Percentiles rank a stretch among this genome's conserved stretches.
These are phyloP conservation scores for Aspergillus viridinutans DNA, from an alignment of 2,329 filamentous ascomycete genomes.

Conservation along the genomic window DNA sequence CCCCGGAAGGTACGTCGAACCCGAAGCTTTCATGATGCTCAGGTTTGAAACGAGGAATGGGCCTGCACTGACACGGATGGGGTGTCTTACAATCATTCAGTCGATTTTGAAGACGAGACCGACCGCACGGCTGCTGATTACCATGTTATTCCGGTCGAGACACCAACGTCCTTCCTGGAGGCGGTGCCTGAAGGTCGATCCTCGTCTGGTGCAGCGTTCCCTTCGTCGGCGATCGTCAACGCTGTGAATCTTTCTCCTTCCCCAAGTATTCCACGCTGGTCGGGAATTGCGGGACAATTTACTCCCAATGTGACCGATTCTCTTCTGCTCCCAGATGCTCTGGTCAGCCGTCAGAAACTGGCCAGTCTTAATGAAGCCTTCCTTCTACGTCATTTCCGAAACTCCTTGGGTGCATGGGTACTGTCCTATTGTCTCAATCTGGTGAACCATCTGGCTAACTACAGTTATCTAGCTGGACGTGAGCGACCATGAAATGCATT, in stretches of 20 bases:
- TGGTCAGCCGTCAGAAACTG: conserved; percentile 22
- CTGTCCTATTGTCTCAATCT: conserved; percentile 1
- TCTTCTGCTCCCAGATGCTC: conserved; percentile 14
- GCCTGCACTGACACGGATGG: background rate
- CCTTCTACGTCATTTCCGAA: conserved; percentile 31
- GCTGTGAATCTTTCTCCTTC: conserved; percentile 10
- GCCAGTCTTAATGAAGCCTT: conserved; percentile 30
- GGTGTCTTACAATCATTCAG: conserved; percentile 12
- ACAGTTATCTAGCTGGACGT: conserved; percentile 25
- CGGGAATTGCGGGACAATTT: conserved; percentile 10
- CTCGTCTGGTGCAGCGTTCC: conserved; percentile 21
- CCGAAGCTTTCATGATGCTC: background rate
- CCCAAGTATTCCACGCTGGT: conserved; percentile 1
- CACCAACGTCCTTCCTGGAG: conserved; percentile 14
- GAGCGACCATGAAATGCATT: conserved; percentile 28
- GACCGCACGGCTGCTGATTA: conserved; percentile 33
- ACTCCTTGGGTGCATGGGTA: conserved; percentile 31
- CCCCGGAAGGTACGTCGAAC: conserved; percentile 24
- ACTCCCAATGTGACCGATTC: conserved; percentile 16
- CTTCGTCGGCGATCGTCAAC: conserved; percentile 12
- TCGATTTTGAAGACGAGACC: conserved; percentile 34
- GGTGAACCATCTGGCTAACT: conserved; percentile 7
- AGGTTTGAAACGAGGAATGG: background rate
- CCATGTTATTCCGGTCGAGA: conserved; percentile 22
- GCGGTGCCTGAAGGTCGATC: conserved; percentile 22